Evolutionary conservation across 1,284 basidiomycete species (phyloP).

Genomic region (Trichosporon inkin): DNA sequence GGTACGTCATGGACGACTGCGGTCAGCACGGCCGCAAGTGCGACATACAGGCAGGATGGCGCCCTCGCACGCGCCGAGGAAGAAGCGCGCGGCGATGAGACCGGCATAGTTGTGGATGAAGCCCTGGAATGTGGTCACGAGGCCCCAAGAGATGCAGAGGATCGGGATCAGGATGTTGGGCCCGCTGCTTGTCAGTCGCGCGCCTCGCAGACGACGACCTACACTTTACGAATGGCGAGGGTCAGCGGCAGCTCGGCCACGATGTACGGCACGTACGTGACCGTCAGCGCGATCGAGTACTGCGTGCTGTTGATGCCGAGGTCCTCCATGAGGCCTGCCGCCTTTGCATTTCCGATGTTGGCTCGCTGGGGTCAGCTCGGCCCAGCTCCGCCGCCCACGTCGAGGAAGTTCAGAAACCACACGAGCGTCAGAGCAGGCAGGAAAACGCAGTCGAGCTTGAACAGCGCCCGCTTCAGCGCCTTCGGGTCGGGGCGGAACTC

Average conservation of each 20-base stretch:
- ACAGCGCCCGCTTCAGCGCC: slow-evolving; percentile 17
- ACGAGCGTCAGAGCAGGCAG: slow-evolving; percentile 28
- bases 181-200: slow-evolving; percentile 16
- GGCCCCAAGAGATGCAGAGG: slow-evolving; percentile 57
- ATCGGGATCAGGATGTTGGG: slow-evolving; percentile 53
- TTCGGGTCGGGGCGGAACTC: background rate
- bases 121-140: slow-evolving; percentile 60
- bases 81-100: slow-evolving; percentile 61
- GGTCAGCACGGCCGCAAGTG: background rate
- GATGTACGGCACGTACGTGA: slow-evolving; percentile 36
- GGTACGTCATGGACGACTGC: slow-evolving; percentile 41
- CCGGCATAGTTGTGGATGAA: slow-evolving; percentile 59
- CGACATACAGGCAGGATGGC: slow-evolving; percentile 59
- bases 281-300: slow-evolving; percentile 32
- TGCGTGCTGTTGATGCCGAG: slow-evolving; percentile 28
- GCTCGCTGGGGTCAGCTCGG: slow-evolving; percentile 23
- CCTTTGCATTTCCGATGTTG: slow-evolving; percentile 58
- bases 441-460: slow-evolving; percentile 31
- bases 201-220: background rate
- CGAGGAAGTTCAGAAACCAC: slow-evolving; percentile 53
- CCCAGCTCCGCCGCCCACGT: slow-evolving; percentile 26
- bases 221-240: slow-evolving; percentile 26
- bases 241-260: slow-evolving; percentile 32
- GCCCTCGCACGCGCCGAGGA: slow-evolving; percentile 64
- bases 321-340: slow-evolving; percentile 55